These are phyloP conservation scores for Apiotrichum akiyoshidainum DNA, from an alignment of 1,284 basidiomycete species.

Conservation along the genomic window DNA sequence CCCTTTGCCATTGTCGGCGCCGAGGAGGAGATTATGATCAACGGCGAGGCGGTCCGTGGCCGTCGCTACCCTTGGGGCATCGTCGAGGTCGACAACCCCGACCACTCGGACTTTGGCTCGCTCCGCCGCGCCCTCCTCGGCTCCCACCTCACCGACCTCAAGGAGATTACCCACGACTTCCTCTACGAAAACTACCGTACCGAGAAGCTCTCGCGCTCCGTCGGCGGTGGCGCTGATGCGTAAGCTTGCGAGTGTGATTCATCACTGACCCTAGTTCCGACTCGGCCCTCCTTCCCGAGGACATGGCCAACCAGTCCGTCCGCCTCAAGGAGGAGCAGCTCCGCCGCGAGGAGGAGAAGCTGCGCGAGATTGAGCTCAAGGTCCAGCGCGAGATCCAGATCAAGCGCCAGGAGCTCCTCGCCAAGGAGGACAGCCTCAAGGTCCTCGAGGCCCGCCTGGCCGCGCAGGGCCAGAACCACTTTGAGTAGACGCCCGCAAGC, in stretches of 20 bases:
- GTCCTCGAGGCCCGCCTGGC: conserved; percentile 50
- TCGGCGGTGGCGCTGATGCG: conserved; percentile 72
- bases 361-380: conserved; percentile 96
- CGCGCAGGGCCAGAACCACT: conserved; percentile 18
- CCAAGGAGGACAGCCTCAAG: conserved; percentile 71
- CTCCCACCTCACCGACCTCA: conserved; percentile 91
- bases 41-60: conserved; percentile 85
- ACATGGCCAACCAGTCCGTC: conserved; percentile 92
- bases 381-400: conserved; percentile 98
- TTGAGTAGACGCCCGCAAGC: conserved; percentile 13
- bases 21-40: conserved; percentile 91
- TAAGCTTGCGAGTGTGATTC: conserved; percentile 49
- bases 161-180: conserved; percentile 89
- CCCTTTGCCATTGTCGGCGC: conserved; percentile 98
- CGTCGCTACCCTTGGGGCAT: conserved; percentile 96
- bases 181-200: conserved; percentile 71
- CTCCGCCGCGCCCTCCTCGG: conserved; percentile 87
- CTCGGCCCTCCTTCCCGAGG: conserved; percentile 83
- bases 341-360: conserved; percentile 93
- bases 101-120: conserved; percentile 94
- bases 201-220: conserved; percentile 92
- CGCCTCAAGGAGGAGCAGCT: conserved; percentile 98
- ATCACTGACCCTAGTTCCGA: conserved; percentile 56
- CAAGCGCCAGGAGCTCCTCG: conserved; percentile 93
- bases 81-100: conserved; percentile 97